Percentiles rank a stretch among this genome's conserved stretches.
phyloP scores from a whole-genome alignment of 768 basidiomycete genomes.

The Calocera viscosa region DNA sequence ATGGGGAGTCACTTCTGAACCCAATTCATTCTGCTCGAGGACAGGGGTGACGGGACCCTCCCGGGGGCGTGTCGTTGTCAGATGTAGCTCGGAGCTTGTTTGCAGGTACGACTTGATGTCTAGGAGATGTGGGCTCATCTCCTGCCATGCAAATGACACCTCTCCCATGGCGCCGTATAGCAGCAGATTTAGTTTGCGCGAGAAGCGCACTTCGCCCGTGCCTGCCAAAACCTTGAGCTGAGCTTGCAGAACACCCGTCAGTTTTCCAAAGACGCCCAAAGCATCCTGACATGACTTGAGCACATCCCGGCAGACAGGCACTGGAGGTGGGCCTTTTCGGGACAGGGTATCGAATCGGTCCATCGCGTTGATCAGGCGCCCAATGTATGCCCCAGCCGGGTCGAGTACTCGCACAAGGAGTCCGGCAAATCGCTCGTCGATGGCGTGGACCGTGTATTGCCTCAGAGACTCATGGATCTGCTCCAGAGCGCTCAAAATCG shows the following conservation, averaged over 20 bases:
- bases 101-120: slow-evolving; percentile 52
- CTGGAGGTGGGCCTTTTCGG: slow-evolving; percentile 51
- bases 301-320: slow-evolving; percentile 59
- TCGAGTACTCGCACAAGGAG: slow-evolving; percentile 75
- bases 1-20: slow-evolving; percentile 18
- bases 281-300: slow-evolving; percentile 76
- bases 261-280: slow-evolving; percentile 72
- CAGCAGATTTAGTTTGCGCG: slow-evolving; percentile 72
- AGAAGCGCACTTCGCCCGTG: slow-evolving; percentile 73
- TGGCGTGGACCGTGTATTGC: slow-evolving; percentile 72
- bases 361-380: slow-evolving; percentile 70
- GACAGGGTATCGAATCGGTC: slow-evolving; percentile 83
- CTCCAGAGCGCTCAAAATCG: slow-evolving; percentile 80
- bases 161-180: slow-evolving; percentile 85
- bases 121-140: slow-evolving; percentile 57
- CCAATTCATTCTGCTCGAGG: slow-evolving; percentile 16
- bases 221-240: slow-evolving; percentile 68
- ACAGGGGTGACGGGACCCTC: slow-evolving; percentile 19
- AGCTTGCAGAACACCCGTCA: slow-evolving; percentile 65
- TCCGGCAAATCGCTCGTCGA: slow-evolving; percentile 69
- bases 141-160: slow-evolving; percentile 72
- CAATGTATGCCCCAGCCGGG: slow-evolving; percentile 69
- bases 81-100: slow-evolving; percentile 32
- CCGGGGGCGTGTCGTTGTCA: slow-evolving; percentile 9
- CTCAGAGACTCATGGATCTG: slow-evolving; percentile 83